Base-by-base conservation (phyloP, 768 basidiomycete genomes). In the Boletus rubroflammeus region DNA sequence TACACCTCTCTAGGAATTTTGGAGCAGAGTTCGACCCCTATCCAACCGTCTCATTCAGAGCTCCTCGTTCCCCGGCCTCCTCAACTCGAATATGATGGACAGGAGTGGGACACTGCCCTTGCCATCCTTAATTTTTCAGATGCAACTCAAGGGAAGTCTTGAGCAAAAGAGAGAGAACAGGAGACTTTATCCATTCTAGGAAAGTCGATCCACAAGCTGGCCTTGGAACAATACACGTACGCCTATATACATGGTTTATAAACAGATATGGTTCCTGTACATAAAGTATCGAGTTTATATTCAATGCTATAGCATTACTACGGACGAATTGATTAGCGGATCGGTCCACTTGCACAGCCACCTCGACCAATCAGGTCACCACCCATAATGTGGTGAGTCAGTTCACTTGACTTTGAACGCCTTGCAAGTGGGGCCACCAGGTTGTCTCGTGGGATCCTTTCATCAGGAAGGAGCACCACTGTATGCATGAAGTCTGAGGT, bases 1-100 rank as follows among this genome's bases (percentile, higher is more conserved):
- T 81, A 77, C 45, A 76, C 78, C 9, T 71, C 77, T 7, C 72
- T 84, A 69, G 71, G 71, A 29, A 67, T 78, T 31, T 71, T 83
- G 48, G 81, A 82, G 62, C 80, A 82, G 59, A 74, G 66, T 26
- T 56, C 67, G 25, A 63, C 58, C 1, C 56, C 65, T n/a, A 39
- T 45, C 28, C 59, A 66, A 40, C 47, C 57, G 1, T 49, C 49
- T 47, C 56, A 65, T 38, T 38, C 60, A 5, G 65, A 55, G 5
- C 19, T 26, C 13, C 38, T 44, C 25, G 53, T 45, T 21, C 32
- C 63, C 45, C 52, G 13, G 3, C 34, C 31, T 19, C 38, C 56
- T 29, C 58, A 53, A 3, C 19, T 31, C 17, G 59, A 21, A 26
- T 26, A 53, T 32, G 62, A 57, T 14, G 51, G 50, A 8, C 68